Evolutionary conservation across 2,329 filamentous ascomycete species (phyloP).

Genomic region (Sarocladium kiliense): DNA sequence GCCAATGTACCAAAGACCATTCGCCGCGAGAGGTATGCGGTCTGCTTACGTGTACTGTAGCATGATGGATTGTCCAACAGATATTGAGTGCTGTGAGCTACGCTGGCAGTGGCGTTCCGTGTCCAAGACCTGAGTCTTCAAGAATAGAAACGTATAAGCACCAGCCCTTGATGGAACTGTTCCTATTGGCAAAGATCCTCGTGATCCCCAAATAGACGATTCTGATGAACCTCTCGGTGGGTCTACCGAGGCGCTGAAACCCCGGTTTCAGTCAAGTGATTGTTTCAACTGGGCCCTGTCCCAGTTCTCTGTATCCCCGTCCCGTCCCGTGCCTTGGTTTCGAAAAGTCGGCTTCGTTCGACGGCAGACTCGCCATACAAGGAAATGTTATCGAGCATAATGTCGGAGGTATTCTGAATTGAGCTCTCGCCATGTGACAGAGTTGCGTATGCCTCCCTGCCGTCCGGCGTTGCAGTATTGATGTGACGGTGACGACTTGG

Average conservation of each 20-base stretch:
- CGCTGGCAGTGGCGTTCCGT: neutral
- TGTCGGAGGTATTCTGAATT: neutral
- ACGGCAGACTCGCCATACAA: neutral
- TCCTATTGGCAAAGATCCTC: neutral
- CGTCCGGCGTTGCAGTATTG: neutral
- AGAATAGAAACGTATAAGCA: conserved; percentile 3
- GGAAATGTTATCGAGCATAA: neutral
- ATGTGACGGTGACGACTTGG: neutral
- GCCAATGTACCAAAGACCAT: neutral
- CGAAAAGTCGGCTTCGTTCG: neutral
- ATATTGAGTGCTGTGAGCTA: neutral
- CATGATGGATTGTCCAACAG: neutral
- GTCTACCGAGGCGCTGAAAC: conserved; percentile 4
- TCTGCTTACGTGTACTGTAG: neutral
- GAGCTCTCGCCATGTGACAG: neutral
- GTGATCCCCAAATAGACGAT: conserved; percentile 6
- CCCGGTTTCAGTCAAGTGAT: neutral
- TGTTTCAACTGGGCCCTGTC: neutral
- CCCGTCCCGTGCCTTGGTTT: neutral
- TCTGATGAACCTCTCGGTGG: neutral
- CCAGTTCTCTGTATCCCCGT: neutral
- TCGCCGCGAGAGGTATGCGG: neutral
- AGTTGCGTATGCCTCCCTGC: neutral
- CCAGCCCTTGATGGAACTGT: neutral
- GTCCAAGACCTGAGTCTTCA: neutral